Evolutionary conservation across 2,329 filamentous ascomycete genomes (phyloP).

Genomic region (Aspergillus oerlinghausenensis): DNA sequence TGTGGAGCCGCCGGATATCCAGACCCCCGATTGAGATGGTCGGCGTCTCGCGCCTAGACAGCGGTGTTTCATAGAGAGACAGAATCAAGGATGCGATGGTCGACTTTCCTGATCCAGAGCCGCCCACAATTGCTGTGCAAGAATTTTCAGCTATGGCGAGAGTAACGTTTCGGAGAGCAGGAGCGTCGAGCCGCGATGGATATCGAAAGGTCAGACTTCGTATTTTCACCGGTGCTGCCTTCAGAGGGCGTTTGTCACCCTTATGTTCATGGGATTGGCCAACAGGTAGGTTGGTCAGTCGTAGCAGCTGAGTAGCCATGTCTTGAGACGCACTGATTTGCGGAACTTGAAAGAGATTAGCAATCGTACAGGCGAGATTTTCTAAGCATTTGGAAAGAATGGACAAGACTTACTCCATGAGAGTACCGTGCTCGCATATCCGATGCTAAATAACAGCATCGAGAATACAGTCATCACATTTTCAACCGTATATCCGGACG

Average conservation of each 20-base stretch:
- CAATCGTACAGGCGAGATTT: background rate
- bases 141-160: slow-evolving; percentile 60
- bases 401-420: slow-evolving; percentile 48
- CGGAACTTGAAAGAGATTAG: slow-evolving; percentile 50
- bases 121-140: slow-evolving; percentile 73
- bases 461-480: slow-evolving; percentile 71
- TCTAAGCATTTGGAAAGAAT: background rate
- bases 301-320: slow-evolving; percentile 67
- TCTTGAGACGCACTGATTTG: slow-evolving; percentile 72
- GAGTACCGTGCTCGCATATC: slow-evolving; percentile 65
- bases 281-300: slow-evolving; percentile 59
- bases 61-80: slow-evolving; percentile 56
- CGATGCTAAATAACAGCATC: slow-evolving; percentile 77
- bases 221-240: slow-evolving; percentile 53
- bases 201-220: slow-evolving; percentile 67
- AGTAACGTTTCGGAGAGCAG: slow-evolving; percentile 61
- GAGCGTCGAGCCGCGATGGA: slow-evolving; percentile 50
- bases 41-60: slow-evolving; percentile 16
- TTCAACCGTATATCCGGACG: slow-evolving; percentile 48
- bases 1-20: slow-evolving; percentile 57
- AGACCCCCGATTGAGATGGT: slow-evolving; percentile 51
- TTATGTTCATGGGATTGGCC: slow-evolving; percentile 54
- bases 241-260: slow-evolving; percentile 42
- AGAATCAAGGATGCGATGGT: slow-evolving; percentile 73
- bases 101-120: slow-evolving; percentile 86